Base-by-base conservation (phyloP, 2,329 filamentous ascomycete species). In the Pestalotiopsis fici region DNA sequence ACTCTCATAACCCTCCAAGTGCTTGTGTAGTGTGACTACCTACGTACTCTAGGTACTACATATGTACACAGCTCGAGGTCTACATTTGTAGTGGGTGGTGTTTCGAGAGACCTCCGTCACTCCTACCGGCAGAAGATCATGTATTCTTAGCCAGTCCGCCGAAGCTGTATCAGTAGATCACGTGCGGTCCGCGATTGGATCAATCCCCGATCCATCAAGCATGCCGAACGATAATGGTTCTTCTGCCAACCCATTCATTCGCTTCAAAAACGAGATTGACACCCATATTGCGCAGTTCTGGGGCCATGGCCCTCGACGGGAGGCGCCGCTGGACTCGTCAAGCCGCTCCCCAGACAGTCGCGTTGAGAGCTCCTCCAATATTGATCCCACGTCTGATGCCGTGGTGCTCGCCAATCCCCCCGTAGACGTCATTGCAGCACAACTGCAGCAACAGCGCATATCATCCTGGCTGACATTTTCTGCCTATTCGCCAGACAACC, bases 401-500 rank as follows among this genome's bases (percentile, higher is more conserved):
- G 31, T 11, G 31, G 31, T 7, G 31, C 6, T 35, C 11, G 11
- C 6, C 31, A 35, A 35, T 21, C 23, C 31, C 18, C 13, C 65
- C 7, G 4, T 59, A 9, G 56, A 71, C 15, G 60, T 65, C 43
- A 56, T 69, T 28, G 60, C 67, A 18, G 43, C 47, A 21, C 54
- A 23, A 37, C 57, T 50, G 50, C 69, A 28, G 55, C 25, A 25
- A 25, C 64, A 57, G 66, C 70, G 12, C 56, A 78, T 81, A 70
- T 73, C 77, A 59, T 72, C 72, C 18, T 84, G 83, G 75, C 72
- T 78, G 57, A 68, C 73, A 18, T 73, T 75, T 59, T 84, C 82
- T 18, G 77, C 79, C 2, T 85, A 85, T 74, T 85, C 82, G 12
- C 84, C 83, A 5, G 73, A 80, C 18, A 78, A 77, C 47, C 82